Percentiles rank a stretch among this genome's conserved stretches.
phyloP scores from a whole-genome alignment of 306 rosid species.

The Astragalus glycyphyllos region DNA sequence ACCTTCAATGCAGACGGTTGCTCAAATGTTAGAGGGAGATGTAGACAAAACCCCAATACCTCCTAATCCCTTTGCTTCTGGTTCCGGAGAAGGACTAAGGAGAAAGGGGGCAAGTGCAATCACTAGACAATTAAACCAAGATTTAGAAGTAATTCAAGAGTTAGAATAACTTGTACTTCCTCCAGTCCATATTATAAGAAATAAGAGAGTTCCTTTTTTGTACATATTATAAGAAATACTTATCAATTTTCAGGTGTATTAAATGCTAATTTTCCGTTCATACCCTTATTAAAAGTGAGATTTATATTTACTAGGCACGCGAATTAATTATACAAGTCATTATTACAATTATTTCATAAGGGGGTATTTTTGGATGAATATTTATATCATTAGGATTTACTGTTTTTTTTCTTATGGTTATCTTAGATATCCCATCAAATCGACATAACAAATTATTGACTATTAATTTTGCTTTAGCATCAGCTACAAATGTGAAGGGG shows the following conservation, averaged over 20 bases:
- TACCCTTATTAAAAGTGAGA: too few species aligned
- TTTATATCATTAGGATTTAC: too few species aligned
- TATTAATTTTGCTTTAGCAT: background rate
- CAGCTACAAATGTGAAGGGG: background rate
- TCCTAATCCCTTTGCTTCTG: constrained; percentile 38
- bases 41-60: constrained; percentile 9
- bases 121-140: background rate
- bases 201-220: too few species aligned
- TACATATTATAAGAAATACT: too few species aligned
- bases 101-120: background rate
- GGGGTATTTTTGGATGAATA: too few species aligned
- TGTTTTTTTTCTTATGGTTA: background rate
- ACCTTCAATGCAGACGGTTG: constrained; percentile 41
- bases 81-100: background rate
- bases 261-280: too few species aligned
- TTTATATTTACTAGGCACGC: too few species aligned
- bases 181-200: too few species aligned
- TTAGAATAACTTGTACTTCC: constrained; percentile 2
- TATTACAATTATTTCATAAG: too few species aligned
- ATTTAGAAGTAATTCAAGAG: constrained; percentile 35
- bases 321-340: too few species aligned
- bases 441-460: background rate
- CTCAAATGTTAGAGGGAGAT: constrained; percentile 41
- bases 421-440: background rate
- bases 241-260: too few species aligned